Conservation (phyloP, 345 rosid species). For the Lumnitzera littorea region DNA sequence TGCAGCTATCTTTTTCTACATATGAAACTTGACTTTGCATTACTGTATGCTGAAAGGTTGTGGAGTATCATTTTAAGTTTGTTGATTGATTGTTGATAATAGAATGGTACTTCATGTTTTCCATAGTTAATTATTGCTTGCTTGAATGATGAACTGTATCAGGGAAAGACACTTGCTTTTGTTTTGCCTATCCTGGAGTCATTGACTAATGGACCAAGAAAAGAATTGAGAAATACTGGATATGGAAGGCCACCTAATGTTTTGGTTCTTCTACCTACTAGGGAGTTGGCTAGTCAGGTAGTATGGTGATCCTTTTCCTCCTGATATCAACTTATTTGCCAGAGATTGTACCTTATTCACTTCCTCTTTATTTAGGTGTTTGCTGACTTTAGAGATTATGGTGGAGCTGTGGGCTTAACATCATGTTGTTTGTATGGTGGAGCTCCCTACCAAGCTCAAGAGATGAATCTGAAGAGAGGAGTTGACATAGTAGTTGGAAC, state of each 20-base stretch:
- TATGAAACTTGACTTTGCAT: too few relatives aligned
- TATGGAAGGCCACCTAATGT: slow-evolving; percentile 83
- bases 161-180: slow-evolving; percentile 98
- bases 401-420: slow-evolving; percentile 61
- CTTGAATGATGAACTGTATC: slow-evolving; percentile 13
- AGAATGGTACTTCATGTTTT: neutral
- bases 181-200: slow-evolving; percentile 95
- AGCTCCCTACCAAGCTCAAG: slow-evolving; percentile 58
- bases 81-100: too few relatives aligned
- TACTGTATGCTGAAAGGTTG: too few relatives aligned
- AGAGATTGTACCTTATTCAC: neutral
- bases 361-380: slow-evolving; percentile 33
- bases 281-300: slow-evolving; percentile 96
- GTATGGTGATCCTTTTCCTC: neutral
- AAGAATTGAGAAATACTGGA: slow-evolving; percentile 55
- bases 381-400: slow-evolving; percentile 81
- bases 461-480: slow-evolving; percentile 60
- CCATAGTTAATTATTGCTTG: neutral
- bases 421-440: slow-evolving; percentile 95
- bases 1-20: too few relatives aligned
- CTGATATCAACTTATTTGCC: neutral
- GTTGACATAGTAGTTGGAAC: slow-evolving; percentile 91
- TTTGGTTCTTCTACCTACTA: slow-evolving; percentile 85
- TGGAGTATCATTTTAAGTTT: too few relatives aligned
- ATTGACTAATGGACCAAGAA: slow-evolving; percentile 59